These are phyloP conservation scores for Bothriochloa decipiens DNA, from an alignment of 176 grass and related monocot genomes.

Conservation along the genomic window DNA sequence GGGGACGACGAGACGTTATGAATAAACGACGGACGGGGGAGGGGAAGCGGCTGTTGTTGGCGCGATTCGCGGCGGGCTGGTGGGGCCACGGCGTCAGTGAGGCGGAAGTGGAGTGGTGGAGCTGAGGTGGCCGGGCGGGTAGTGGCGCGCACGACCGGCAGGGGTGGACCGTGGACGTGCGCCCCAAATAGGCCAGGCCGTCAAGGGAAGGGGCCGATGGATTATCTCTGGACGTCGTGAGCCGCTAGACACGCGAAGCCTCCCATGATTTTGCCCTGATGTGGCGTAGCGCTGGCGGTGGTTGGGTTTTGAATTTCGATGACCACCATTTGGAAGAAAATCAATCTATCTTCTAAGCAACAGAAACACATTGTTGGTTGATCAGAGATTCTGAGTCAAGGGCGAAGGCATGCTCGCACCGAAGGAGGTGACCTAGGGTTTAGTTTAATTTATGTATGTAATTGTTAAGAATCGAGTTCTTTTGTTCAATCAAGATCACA, in stretches of 20 bases:
- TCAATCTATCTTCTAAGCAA: no score
- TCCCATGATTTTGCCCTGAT: not conserved
- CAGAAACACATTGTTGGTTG: no score
- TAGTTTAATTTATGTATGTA: no score
- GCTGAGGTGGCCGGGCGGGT: not conserved
- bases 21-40: not conserved
- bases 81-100: constrained; percentile 14
- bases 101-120: not conserved
- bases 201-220: not conserved
- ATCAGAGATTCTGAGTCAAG: no score
- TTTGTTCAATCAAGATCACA: no score
- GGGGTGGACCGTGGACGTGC: constrained; percentile 6
- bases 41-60: not conserved
- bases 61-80: constrained; percentile 33
- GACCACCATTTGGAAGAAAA: not conserved
- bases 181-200: not conserved
- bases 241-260: not conserved
- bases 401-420: no score
- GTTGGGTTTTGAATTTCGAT: not conserved
- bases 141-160: constrained; percentile 32
- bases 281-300: not conserved
- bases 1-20: constrained; percentile 5
- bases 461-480: no score
- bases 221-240: not conserved
- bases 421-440: no score